Evolutionary conservation across 2,329 filamentous ascomycete genomes (phyloP).

Genomic region (Sphaerulina vaccinii): DNA sequence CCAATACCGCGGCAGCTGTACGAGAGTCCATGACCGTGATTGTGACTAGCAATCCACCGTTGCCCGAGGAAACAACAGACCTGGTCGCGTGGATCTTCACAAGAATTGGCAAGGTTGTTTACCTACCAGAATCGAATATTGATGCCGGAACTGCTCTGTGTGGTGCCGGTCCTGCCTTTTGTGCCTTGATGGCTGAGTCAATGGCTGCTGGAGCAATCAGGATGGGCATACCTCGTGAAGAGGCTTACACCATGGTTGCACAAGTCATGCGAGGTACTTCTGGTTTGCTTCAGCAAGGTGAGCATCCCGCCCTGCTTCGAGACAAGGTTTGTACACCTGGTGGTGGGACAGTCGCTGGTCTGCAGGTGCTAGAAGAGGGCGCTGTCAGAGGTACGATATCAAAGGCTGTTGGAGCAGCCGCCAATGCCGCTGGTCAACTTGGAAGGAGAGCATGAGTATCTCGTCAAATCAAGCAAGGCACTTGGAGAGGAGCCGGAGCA

Average conservation of each 20-base stretch:
- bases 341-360: constrained; percentile 73
- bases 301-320: constrained; percentile 71
- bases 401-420: constrained; percentile 64
- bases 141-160: constrained; percentile 72
- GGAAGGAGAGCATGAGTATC: background rate
- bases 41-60: constrained; percentile 59
- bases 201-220: constrained; percentile 75
- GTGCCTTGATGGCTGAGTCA: constrained; percentile 71
- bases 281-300: constrained; percentile 63
- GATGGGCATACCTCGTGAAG: constrained; percentile 70
- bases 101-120: constrained; percentile 68
- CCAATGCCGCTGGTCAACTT: background rate
- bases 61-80: constrained; percentile 52
- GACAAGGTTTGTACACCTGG: constrained; percentile 78
- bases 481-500: no score
- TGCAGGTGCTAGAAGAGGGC: constrained; percentile 72
- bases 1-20: constrained; percentile 78
- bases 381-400: constrained; percentile 65
- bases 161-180: constrained; percentile 74
- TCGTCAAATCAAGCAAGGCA: no score
- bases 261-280: constrained; percentile 76
- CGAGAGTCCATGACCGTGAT: constrained; percentile 80
- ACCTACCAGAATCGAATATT: constrained; percentile 66
- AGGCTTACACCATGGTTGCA: constrained; percentile 74
- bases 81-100: constrained; percentile 76